A percentile compares a stretch with the other conserved stretches of the same genome.
Conservation (phyloP, 805 yeast species). For the Wickerhamomyces xylosicus region DNA sequence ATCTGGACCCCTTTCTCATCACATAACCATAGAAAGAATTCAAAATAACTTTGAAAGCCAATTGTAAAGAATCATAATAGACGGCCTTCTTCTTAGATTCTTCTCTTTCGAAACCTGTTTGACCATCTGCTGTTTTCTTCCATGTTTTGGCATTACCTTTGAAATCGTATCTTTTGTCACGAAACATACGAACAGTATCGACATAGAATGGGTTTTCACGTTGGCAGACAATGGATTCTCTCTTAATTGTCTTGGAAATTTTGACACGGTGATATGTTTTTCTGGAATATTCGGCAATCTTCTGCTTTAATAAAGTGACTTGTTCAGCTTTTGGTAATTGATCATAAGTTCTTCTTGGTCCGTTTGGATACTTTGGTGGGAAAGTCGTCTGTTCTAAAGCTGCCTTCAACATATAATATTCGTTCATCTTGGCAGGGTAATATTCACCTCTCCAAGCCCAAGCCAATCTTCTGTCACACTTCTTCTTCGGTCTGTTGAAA, state of each 20-base stretch:
- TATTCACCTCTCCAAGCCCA: constrained; percentile 99
- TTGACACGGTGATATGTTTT: constrained; percentile 78
- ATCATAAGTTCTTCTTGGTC: constrained; percentile 56
- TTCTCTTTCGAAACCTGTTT: constrained; percentile 51
- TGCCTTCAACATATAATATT: constrained; percentile 81
- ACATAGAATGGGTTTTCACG: constrained; percentile 96
- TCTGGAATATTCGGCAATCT: constrained; percentile 74
- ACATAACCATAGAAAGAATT: constrained; percentile 97
- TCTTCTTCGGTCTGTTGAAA: constrained; percentile 89
- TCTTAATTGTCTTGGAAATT: constrained; percentile 71
- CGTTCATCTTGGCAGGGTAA: constrained; percentile 84
- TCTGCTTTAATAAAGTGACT: constrained; percentile 60
- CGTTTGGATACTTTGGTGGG: constrained; percentile 47
- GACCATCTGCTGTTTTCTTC: constrained; percentile 67
- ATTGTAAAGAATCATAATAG: constrained; percentile 86
- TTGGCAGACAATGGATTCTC: constrained; percentile 94
- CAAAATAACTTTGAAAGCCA: constrained; percentile 93
- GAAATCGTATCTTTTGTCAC: constrained; percentile 94
- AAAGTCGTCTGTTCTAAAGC: constrained; percentile 73
- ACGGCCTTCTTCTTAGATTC: constrained; percentile 94
- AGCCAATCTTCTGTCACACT: constrained; percentile 80
- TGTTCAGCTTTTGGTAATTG: constrained; percentile 73
- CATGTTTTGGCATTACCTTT: constrained; percentile 89
- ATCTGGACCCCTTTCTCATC: constrained; percentile 97
- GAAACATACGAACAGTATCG: constrained; percentile 83